phyloP scores from a whole-genome alignment of 257 asterid species.

The Solanum tarijense region DNA sequence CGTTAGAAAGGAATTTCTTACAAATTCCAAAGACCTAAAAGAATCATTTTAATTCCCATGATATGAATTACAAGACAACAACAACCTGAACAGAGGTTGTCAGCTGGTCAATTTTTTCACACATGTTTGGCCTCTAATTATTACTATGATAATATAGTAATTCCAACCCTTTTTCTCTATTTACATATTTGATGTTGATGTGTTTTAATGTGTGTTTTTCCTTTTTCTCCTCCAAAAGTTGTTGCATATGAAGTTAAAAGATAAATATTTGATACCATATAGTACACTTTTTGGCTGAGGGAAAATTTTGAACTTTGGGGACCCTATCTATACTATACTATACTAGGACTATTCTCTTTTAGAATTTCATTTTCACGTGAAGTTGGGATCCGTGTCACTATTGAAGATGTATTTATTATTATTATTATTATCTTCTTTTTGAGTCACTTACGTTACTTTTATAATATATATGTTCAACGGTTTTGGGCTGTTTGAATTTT shows the following conservation, averaged over 20 bases:
- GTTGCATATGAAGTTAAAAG: neutral
- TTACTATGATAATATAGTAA: no score
- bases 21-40: no score
- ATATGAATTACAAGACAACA: neutral
- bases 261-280: neutral
- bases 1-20: no score
- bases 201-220: neutral
- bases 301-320: neutral
- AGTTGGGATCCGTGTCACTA: neutral
- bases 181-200: neutral
- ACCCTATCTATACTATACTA: neutral
- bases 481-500: neutral
- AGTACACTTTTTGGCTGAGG: neutral
- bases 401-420: neutral
- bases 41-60: neutral
- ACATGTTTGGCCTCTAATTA: no score
- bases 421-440: neutral
- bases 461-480: neutral
- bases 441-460: neutral
- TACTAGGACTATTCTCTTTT: neutral
- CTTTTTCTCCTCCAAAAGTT: neutral
- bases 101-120: neutral
- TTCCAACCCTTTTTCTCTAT: neutral
- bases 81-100: no score
- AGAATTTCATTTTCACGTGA: neutral